Base-by-base conservation (phyloP, 495 filamentous ascomycete species). In the Hamigera avellanea region DNA sequence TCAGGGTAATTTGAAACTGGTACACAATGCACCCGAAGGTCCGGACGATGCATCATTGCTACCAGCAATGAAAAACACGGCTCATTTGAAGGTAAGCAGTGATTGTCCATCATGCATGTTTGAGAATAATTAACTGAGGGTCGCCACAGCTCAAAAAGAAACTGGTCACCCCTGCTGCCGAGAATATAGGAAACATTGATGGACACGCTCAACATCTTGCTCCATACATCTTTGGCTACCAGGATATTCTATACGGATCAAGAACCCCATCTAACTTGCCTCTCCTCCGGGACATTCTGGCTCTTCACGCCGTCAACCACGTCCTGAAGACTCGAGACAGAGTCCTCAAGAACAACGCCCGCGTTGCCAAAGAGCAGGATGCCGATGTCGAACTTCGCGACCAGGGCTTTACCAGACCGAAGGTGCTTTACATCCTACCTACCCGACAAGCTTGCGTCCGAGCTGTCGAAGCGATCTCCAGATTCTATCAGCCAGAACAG, bases 391-490 rank as follows among this genome's bases (percentile, higher is more conserved):
- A 96, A 35, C 64, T 86, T 18, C 76, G 87, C 30, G 93, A 96
- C 54, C 91, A 96, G 59, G 91, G 93, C 3, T 98, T 95, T 54
- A 95, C 91, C 0, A 71, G 91, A 2, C 91, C 93, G 6, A 95
- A 94, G 49, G 78, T 95, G 13, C 72, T 98, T 15, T 80, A 95
- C 45, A 67, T 98, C 26, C 59, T 94, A 6, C 89, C 91, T 1
- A 96, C 91, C 1, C 70, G 86, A 30, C 77, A 93, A 45, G 77
- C 84, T 2, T 93, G 85, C 43, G 81, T 82, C 31, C 75, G 77
- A 44, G 76, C 75, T 45, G 67, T 95, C 21, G 73, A 94, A 27
- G 69, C 66, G 6, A 82, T 98, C 19, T 75, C 77, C 18, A 61
- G 67, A 2, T 54, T 95, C 34, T 78, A 74, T 59, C 70, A 81